Conservation (phyloP, 2,329 filamentous ascomycete genomes). For the Nothophaeocryptopus gaeumannii region DNA sequence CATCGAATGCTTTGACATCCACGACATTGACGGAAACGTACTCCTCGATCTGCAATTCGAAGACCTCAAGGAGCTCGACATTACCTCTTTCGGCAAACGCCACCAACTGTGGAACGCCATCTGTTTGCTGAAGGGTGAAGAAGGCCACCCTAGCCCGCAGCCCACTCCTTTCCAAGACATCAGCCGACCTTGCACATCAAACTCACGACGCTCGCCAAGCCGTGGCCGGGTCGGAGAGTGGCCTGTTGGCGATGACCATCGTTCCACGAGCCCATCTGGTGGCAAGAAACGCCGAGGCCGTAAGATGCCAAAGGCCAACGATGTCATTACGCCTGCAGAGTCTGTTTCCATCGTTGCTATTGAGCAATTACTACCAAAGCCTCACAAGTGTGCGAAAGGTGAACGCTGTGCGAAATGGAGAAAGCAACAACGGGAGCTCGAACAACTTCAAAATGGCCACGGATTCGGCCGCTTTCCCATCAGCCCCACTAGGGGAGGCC, state of each 20-base stretch:
- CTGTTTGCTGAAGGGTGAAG: constrained; percentile 58
- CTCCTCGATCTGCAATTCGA: constrained; percentile 89
- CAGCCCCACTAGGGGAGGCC: constrained; percentile 59
- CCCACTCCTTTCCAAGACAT: constrained; percentile 50
- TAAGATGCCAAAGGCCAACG: constrained; percentile 48
- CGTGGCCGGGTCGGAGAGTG: constrained; percentile 20
- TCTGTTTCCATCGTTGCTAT: constrained; percentile 90
- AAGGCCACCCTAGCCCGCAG: constrained; percentile 42
- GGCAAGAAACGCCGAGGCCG: constrained; percentile 38
- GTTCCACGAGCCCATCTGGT: constrained; percentile 35
- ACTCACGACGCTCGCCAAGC: constrained; percentile 25
- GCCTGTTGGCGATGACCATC: constrained; percentile 28
- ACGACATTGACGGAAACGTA: constrained; percentile 88
- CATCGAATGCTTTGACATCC: constrained; percentile 80
- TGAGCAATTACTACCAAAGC: constrained; percentile 81
- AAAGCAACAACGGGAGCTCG: constrained; percentile 74
- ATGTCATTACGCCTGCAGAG: constrained; percentile 73
- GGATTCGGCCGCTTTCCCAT: constrained; percentile 55
- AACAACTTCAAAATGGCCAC: constrained; percentile 71
- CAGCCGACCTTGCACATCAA: constrained; percentile 43
- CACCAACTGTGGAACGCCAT: constrained; percentile 80
- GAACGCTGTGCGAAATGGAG: constrained; percentile 80
- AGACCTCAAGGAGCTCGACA: constrained; percentile 77
- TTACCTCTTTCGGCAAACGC: constrained; percentile 76
- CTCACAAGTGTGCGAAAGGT: constrained; percentile 80